These are phyloP conservation scores for Thermochaetoides dissita DNA, from an alignment of 2,329 filamentous ascomycete species.

Conservation along the genomic window DNA sequence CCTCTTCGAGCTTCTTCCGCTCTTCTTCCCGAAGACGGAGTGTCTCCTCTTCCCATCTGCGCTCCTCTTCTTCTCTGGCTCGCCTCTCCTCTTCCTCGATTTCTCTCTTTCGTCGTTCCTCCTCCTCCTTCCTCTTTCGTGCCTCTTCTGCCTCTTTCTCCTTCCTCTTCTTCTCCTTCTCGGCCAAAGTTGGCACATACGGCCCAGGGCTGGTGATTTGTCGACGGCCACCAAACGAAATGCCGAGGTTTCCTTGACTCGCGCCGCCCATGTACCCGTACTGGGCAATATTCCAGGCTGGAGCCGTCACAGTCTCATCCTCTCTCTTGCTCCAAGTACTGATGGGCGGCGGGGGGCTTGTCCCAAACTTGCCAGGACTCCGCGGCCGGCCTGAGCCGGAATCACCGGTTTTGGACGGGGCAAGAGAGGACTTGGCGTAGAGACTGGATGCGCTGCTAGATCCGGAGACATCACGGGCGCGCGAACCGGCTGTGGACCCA, in stretches of 20 bases:
- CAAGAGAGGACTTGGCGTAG: conserved; percentile 28
- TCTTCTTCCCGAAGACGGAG: conserved; percentile 53
- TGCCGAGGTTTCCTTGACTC: conserved; percentile 87
- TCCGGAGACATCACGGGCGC: conserved; percentile 37
- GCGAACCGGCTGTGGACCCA: conserved; percentile 32
- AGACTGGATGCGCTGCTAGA: conserved; percentile 43
- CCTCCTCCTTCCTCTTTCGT: conserved; percentile 41
- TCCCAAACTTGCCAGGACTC: conserved; percentile 50
- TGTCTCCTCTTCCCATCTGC: conserved; percentile 67
- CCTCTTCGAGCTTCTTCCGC: conserved; percentile 46
- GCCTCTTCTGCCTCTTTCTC: conserved; percentile 46
- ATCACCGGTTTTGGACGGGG: conserved; percentile 38
- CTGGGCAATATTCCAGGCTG: conserved; percentile 96
- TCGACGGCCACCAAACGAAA: conserved; percentile 77
- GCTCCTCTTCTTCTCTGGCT: conserved; percentile 48
- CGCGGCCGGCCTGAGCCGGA: conserved; percentile 38
- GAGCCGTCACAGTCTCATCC: conserved; percentile 67
- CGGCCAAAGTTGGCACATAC: conserved; percentile 62
- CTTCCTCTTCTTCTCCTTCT: conserved; percentile 60
- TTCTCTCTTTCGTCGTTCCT: conserved; percentile 31
- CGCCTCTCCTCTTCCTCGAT: conserved; percentile 46
- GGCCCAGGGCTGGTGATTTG: conserved; percentile 83
- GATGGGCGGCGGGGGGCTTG: conserved; percentile 40
- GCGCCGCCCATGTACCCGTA: conserved; percentile 98
- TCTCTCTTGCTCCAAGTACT: conserved; percentile 84